Base-by-base conservation (phyloP, 2,329 filamentous ascomycete species). In the Rhinocladiella similis region DNA sequence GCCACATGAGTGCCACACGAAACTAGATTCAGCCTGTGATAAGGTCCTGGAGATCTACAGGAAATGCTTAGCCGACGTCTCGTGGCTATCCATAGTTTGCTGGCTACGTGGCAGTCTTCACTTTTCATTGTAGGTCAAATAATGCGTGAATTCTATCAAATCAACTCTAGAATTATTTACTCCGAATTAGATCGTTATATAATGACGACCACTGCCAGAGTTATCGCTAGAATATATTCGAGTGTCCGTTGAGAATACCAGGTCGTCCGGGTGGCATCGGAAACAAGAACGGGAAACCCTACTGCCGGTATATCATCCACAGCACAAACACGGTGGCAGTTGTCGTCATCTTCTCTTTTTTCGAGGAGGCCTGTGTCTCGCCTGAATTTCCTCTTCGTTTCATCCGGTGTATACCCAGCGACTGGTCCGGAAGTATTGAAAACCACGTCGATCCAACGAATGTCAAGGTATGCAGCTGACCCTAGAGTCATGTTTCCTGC, bases 361-460 rank as follows among this genome's bases (percentile, higher is more conserved):
- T 10, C 42, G 22, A 22, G 10, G 22, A 22, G 22, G 12, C 22
- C 22, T 18, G 22, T 22, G 42, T 45, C 22, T 5, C 42, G 42
- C 22, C 42, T 18, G 22, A 45, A 10, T 14, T 45, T 45, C 9
- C 22, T 45, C 6, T 22, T 20, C 19, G 3, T 45, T 20, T 20
- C 42, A 22, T 22, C 42, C 14, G 22, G 42, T 45, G 19, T 45
- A 20, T 45, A 45, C 6, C 42, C 42, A 22, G 19, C 19, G 22
- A 5, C 42, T 45, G 42, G 18, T 45, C 42, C 42, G 19, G 42
- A 45, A 14, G 5, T 45, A 49, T 76, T 76, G 57, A 73, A 76
- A 5, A 67, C 68, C 47, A 76, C 51, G 54, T 76, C 72, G 43
- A 76, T 72, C 67, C 72, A 76, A 51, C 75, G 72, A n/a, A 76